Evolutionary conservation across 306 rosid species (phyloP), one percentile per base, ranked within the genome.

Genomic region (Clitoria ternatea): DNA sequence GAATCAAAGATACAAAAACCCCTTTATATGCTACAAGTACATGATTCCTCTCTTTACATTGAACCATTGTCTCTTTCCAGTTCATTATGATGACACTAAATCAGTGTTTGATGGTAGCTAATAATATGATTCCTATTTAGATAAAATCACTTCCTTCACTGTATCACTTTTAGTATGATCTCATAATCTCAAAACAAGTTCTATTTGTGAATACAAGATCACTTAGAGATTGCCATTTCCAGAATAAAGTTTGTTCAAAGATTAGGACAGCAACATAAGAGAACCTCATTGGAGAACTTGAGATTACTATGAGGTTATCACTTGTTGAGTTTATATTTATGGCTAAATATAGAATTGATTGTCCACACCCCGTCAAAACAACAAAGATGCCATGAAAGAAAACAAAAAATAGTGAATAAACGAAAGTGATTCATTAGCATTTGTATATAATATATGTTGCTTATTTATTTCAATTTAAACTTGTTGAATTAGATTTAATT

Each of bases 11-110:
- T 47, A 90, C 96, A 8, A 89, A 69, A 81, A 89, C 98, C 20
- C 98, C 98, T 69, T 77, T 92, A 77, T 89, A 86, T 22, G 98
- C 95, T 56, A 86, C 95, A 8, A 78, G 96, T 89, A 72, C 35
- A 19, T 39, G 47, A 9, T 43, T 43, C 5, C 33, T 47, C 35
- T 56, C 70, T 80, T 54, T 74, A n/a, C 15, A 45, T 36, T 55
- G 48, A 15, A 52, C 13, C 55, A 29, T 1, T 53, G 39, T 69
- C 54, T 69, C 18, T 49, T 35, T 36, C 56, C 8, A 44, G 12
- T 57, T 37, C 20, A 14, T 42, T 32, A 33, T 37, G 45, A 62
- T 42, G 77, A 57, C 40, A 47, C 50, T 27, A 59, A 37, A 20
- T 43, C 37, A 54, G 15, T 6, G 40, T 69, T 36, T 13, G 18